Conservation (phyloP, 352 stramenopile species). For the Phytophthora idaei region DNA sequence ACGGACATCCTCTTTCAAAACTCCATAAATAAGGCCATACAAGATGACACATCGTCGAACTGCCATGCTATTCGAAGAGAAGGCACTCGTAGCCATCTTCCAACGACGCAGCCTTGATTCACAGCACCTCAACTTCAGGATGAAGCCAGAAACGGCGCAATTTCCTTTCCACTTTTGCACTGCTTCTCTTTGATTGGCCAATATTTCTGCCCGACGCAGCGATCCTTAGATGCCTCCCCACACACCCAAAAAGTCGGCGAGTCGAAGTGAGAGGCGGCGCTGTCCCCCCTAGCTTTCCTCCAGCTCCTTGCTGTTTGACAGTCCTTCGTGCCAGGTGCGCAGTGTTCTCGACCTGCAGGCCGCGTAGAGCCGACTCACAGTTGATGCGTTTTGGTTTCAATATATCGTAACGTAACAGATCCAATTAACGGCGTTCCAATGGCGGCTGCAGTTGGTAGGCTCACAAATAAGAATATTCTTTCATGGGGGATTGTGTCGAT, state of each 20-base stretch:
- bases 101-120: no score
- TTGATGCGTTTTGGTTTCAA: background rate
- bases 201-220: constrained; percentile 18
- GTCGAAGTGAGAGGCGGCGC: constrained; percentile 7
- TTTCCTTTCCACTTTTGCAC: background rate
- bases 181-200: constrained; percentile 22
- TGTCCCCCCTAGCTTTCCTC: constrained; percentile 4
- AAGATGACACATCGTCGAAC: background rate
- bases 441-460: constrained; percentile 37
- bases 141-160: background rate
- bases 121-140: background rate
- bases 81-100: background rate
- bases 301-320: background rate
- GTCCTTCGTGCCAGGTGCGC: background rate
- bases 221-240: constrained; percentile 25
- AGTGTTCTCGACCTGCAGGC: background rate
- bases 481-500: constrained; percentile 1
- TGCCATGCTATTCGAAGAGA: background rate
- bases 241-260: constrained; percentile 31
- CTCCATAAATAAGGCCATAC: background rate
- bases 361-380: background rate
- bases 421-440: constrained; percentile 22
- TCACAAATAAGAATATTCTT: constrained; percentile 21
- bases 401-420: constrained; percentile 23
- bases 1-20: background rate